A percentile compares a stretch with the other conserved stretches of the same genome.
These are phyloP conservation scores for Gaeumannomyces tritici DNA, from an alignment of 2,329 filamentous ascomycete species.

Conservation along the genomic window DNA sequence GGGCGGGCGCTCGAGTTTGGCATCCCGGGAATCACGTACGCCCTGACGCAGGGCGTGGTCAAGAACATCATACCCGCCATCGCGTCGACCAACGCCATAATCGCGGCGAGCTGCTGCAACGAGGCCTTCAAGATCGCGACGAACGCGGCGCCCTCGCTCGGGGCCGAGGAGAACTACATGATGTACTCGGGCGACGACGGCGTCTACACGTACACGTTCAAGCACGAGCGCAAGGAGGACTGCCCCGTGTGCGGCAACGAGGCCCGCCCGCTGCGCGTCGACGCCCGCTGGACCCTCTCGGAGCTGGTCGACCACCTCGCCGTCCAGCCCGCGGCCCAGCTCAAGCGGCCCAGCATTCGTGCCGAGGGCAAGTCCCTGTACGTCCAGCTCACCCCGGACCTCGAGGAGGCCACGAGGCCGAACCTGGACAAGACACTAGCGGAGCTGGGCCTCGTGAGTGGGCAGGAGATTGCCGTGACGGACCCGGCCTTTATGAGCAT, in stretches of 20 bases:
- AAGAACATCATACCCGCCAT: slow-evolving; percentile 99
- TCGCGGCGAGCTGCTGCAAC: slow-evolving; percentile 92
- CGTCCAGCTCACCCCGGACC: slow-evolving; percentile 70
- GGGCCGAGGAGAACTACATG: slow-evolving; percentile 85
- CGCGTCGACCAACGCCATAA: slow-evolving; percentile 93
- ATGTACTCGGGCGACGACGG: slow-evolving; percentile 97
- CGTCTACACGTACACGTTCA: slow-evolving; percentile 96
- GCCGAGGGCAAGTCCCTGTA: slow-evolving; percentile 76
- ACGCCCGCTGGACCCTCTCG: slow-evolving; percentile 62
- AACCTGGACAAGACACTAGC: slow-evolving; percentile 70
- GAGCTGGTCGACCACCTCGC: slow-evolving; percentile 81
- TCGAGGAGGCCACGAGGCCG: slow-evolving; percentile 75
- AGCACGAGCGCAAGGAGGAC: slow-evolving; percentile 87
- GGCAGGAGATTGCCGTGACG: slow-evolving; percentile 84
- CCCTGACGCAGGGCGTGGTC: slow-evolving; percentile 91
- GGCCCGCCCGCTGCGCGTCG: slow-evolving; percentile 64
- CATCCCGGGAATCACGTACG: slow-evolving; percentile 88
- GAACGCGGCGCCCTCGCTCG: slow-evolving; percentile 68
- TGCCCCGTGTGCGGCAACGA: slow-evolving; percentile 72
- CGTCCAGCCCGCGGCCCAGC: slow-evolving; percentile 75
- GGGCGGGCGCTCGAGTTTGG: slow-evolving; percentile 77
- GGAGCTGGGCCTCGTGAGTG: slow-evolving; percentile 63
- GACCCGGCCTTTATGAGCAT: slow-evolving; percentile 80
- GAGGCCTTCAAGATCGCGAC: slow-evolving; percentile 94
- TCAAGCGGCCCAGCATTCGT: slow-evolving; percentile 86